Conservation (phyloP, 768 basidiomycete genomes). For the Tylopilus balloui region DNA sequence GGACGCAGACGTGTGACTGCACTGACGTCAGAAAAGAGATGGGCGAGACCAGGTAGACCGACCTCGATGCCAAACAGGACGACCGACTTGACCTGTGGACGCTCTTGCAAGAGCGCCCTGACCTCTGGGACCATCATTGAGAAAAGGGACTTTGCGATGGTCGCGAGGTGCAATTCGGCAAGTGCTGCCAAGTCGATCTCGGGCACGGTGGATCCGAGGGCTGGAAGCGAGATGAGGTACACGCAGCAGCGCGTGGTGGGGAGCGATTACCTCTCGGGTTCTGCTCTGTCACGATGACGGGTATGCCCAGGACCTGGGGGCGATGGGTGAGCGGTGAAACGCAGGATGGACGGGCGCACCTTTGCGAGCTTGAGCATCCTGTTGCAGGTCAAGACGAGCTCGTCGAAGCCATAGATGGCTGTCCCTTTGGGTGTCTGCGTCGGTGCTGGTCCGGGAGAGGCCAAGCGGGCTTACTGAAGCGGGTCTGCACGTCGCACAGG, state of each 20-base stretch:
- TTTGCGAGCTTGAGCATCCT: slow-evolving; percentile 78
- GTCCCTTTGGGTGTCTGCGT: slow-evolving; percentile 32
- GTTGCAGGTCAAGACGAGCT: slow-evolving; percentile 61
- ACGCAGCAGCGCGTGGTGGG: background rate
- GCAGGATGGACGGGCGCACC: slow-evolving; percentile 32
- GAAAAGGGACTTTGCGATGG: slow-evolving; percentile 76
- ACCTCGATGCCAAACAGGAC: slow-evolving; percentile 90
- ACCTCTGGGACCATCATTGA: slow-evolving; percentile 81
- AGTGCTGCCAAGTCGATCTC: slow-evolving; percentile 54
- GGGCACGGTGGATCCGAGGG: slow-evolving; percentile 63
- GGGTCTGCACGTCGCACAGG: slow-evolving; percentile 79
- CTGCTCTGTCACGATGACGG: slow-evolving; percentile 81
- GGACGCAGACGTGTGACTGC: slow-evolving; percentile 84
- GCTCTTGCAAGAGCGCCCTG: slow-evolving; percentile 42
- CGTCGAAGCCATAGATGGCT: slow-evolving; percentile 66
- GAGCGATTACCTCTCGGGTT: slow-evolving; percentile 60
- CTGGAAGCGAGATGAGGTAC: slow-evolving; percentile 34
- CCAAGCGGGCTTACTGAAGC: slow-evolving; percentile 50
- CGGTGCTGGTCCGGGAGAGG: no score
- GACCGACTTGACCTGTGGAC: slow-evolving; percentile 50
- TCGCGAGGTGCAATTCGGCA: slow-evolving; percentile 53
- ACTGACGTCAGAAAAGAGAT: slow-evolving; percentile 3
- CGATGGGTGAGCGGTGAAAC: background rate
- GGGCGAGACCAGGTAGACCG: slow-evolving; percentile 13
- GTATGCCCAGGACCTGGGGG: slow-evolving; percentile 51